Evolutionary conservation across 495 filamentous ascomycete species (phyloP), one percentile per base, ranked within the genome.

Genomic region (Tricharina praecox): DNA sequence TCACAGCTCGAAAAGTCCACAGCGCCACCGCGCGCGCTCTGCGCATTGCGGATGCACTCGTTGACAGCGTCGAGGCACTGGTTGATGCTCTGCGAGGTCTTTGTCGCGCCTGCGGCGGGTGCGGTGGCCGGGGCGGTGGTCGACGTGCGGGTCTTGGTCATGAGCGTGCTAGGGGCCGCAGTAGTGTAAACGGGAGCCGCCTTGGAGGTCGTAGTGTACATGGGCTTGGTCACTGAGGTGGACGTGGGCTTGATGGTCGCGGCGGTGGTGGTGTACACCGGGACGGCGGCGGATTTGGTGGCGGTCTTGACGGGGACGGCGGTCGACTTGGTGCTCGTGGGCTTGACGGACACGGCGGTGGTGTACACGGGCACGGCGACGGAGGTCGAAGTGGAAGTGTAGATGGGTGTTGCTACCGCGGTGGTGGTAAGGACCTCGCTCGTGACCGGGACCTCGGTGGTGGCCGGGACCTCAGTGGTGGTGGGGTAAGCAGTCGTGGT

Each of bases 51-150:
- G 8, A 54, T 51, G 38, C 52, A 54, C 15, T 11, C 19, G 35
- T 55, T 55, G 0, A 32, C 46, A 24, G 50, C 39, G n/a, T 55
- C 53, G 1, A 54, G 24, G 33, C 51, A 51, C 34, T 50, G 32
- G 43, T 51, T 54, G 48, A 54, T 50, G 1, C 32, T 26, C 4
- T 8, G 50, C 1, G 30, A 32, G 13, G 46, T 53, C 30, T 25
- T n/a, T 18, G 43, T 48, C 10, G 25, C 25, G 5, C 11, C 25
- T 15, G 50, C 24, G 2, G 21, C 19, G 5, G 45, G 25, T 20
- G 50, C 24, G 18, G 45, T 11, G 21, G 48, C 24, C 4, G 48
- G 19, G 15, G 32, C 24, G 36, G 41, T 24, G 20, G 51, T 23
- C 15, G n/a, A 18, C 18, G 52, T 42, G 38, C 52, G 52, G 28